Evolutionary conservation across 2,329 filamentous ascomycete genomes (phyloP).

Genomic region (Coniochaeta sp.): DNA sequence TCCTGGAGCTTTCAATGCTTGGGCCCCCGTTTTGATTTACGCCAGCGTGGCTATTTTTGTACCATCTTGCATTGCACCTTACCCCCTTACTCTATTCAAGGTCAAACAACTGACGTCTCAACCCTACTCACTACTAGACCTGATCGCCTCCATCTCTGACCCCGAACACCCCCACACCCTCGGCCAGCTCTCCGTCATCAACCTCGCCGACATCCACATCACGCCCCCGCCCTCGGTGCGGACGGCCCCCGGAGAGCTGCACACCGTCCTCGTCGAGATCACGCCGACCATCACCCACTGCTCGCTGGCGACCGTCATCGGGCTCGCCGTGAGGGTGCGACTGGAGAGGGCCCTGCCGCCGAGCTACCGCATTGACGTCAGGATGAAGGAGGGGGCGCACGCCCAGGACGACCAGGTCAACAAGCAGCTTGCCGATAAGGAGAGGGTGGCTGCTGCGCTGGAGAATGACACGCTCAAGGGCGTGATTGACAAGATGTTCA

Average conservation of each 20-base stretch:
- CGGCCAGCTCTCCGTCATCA: conserved; percentile 89
- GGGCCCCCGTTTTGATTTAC: neutral
- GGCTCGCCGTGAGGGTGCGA: conserved; percentile 83
- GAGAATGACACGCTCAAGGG: conserved; percentile 88
- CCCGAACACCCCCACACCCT: conserved; percentile 94
- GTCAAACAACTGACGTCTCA: conserved; percentile 25
- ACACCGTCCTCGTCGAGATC: conserved; percentile 75
- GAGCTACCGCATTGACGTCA: conserved; percentile 85
- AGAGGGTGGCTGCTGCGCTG: conserved; percentile 86
- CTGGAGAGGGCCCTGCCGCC: conserved; percentile 87
- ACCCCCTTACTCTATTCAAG: no score
- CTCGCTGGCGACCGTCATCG: conserved; percentile 92
- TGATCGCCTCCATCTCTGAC: conserved; percentile 91
- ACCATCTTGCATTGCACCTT: no score
- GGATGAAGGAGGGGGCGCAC: conserved; percentile 94
- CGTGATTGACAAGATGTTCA: conserved; percentile 88
- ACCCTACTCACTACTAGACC: conserved; percentile 47
- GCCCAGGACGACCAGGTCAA: conserved; percentile 92
- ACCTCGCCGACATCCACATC: conserved; percentile 88
- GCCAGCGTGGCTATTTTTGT: conserved; percentile 8
- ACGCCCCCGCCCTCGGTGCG: conserved; percentile 51
- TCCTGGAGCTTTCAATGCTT: neutral
- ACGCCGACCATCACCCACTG: conserved; percentile 97
- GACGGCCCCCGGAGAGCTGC: conserved; percentile 50
- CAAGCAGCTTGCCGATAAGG: conserved; percentile 94